Conservation (phyloP, 108 stramenopile genomes). For the Fragilaria crotonensis region DNA sequence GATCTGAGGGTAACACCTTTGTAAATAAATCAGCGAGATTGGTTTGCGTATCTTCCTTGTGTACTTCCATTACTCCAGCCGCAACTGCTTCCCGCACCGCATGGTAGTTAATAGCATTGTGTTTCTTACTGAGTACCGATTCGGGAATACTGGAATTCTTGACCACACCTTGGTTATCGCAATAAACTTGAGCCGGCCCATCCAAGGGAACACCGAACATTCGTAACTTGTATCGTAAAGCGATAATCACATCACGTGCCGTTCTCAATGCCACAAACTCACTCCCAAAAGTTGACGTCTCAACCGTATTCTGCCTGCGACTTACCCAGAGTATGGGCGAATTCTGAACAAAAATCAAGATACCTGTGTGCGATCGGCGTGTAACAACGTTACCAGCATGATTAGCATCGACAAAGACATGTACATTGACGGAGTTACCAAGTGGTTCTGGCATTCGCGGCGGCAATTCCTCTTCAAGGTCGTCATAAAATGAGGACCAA, state of each 20-base stretch:
- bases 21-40: constrained; percentile 37
- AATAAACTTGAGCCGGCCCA: constrained; percentile 23
- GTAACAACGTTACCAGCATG: constrained; percentile 44
- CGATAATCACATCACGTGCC: constrained; percentile 25
- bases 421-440: constrained; percentile 5
- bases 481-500: constrained; percentile 4
- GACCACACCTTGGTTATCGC: constrained; percentile 35
- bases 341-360: constrained; percentile 35
- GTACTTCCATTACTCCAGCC: constrained; percentile 17
- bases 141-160: constrained; percentile 23
- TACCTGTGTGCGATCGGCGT: constrained; percentile 41
- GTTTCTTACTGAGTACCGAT: constrained; percentile 36
- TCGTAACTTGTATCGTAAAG: constrained; percentile 37
- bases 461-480: constrained; percentile 11
- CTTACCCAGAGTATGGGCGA: constrained; percentile 23
- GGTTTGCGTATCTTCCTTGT: constrained; percentile 8
- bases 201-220: constrained; percentile 39
- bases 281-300: constrained; percentile 42
- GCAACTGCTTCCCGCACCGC: constrained; percentile 26
- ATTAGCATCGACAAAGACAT: constrained; percentile 12
- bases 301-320: constrained; percentile 26
- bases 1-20: constrained; percentile 11
- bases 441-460: constrained; percentile 5
- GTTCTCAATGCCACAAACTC: constrained; percentile 48
- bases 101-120: constrained; percentile 26